phyloP scores from a whole-genome alignment of 805 yeast species.

The Candida peoriensis region DNA sequence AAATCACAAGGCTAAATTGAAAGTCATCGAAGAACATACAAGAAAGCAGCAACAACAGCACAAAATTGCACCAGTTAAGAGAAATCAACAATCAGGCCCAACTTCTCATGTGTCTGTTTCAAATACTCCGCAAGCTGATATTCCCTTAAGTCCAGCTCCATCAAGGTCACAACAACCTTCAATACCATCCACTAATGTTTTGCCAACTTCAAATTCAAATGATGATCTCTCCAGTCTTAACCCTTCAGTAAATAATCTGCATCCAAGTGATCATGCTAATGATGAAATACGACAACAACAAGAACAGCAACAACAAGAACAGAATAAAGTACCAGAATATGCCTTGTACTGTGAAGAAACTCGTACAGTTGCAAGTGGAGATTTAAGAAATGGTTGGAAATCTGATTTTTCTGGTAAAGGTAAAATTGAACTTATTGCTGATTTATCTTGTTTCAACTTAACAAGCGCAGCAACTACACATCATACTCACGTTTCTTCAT shows the following conservation, averaged over 20 bases:
- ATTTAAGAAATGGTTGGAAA: conserved; percentile 90
- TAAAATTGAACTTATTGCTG: conserved; percentile 71
- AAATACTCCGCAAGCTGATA: conserved; percentile 18
- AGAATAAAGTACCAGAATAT: conserved; percentile 25
- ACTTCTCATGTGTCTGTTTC: conserved; percentile 30
- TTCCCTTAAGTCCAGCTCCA: conserved; percentile 14
- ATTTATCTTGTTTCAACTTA: conserved; percentile 54
- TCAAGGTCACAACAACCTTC: conserved; percentile 9
- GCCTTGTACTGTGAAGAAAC: conserved; percentile 65
- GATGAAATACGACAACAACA: conserved; percentile 25
- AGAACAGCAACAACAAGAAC: conserved; percentile 23
- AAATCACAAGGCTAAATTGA: conserved; percentile 48
- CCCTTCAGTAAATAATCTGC: conserved; percentile 10
- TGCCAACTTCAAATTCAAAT: conserved; percentile 5
- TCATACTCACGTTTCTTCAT: conserved; percentile 38
- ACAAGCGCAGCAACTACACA: conserved; percentile 49
- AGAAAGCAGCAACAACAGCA: conserved; percentile 24
- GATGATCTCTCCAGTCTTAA: conserved; percentile 11
- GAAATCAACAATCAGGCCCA: conserved; percentile 36
- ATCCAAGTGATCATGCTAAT: conserved; percentile 29
- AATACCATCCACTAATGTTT: conserved; percentile 5
- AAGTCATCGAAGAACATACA: conserved; percentile 37
- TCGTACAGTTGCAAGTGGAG: conserved; percentile 72
- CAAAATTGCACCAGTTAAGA: conserved; percentile 24
- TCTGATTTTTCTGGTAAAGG: conserved; percentile 81